These are phyloP conservation scores for Glycine tomentella DNA, from an alignment of 306 rosid genomes.

Conservation along the genomic window DNA sequence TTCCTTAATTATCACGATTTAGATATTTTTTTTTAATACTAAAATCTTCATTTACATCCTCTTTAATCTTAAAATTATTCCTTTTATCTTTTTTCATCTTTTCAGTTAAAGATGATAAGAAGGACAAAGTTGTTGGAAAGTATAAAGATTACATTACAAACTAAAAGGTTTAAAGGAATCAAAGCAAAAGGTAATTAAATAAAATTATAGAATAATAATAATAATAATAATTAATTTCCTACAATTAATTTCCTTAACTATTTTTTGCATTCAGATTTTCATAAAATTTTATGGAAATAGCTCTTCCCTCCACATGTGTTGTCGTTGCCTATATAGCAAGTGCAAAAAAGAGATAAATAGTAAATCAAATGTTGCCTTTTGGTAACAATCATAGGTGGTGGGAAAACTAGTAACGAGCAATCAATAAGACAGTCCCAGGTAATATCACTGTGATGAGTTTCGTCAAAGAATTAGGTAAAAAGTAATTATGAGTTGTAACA, in stretches of 20 bases:
- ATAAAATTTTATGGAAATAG: not conserved
- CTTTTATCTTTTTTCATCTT: too few species aligned
- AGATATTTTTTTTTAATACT: too few species aligned
- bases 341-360: not conserved
- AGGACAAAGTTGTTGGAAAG: too few species aligned
- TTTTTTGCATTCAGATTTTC: not conserved
- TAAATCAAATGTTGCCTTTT: too few species aligned
- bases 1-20: too few species aligned
- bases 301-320: not conserved
- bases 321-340: not conserved
- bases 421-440: conserved; percentile 14
- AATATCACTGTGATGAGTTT: not conserved
- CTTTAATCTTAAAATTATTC: too few species aligned
- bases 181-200: not conserved
- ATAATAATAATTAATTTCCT: too few species aligned
- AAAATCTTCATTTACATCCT: too few species aligned
- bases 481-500: conserved; percentile 30
- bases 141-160: too few species aligned
- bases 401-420: not conserved
- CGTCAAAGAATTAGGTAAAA: conserved; percentile 41
- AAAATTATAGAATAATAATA: not conserved
- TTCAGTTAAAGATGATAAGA: too few species aligned
- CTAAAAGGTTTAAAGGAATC: not conserved
- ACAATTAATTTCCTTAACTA: not conserved
- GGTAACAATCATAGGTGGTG: not conserved